Percentiles rank a stretch among this genome's conserved stretches.
Conservation (phyloP, 345 rosid species). For the Arabidopsis arenosa region DNA sequence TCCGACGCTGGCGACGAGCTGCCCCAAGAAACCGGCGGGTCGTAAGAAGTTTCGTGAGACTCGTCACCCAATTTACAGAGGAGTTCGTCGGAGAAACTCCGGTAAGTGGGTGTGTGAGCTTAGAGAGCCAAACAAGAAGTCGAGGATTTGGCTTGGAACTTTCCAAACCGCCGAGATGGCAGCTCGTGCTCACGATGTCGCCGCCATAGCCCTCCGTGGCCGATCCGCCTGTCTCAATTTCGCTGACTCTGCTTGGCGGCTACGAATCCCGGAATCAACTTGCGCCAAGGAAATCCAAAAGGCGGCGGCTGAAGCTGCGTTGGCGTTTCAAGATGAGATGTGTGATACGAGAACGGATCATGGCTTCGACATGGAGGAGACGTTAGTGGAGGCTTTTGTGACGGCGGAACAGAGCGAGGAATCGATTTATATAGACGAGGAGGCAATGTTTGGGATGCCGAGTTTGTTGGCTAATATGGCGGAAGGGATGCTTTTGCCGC, state of each 20-base stretch:
- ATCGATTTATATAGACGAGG: conserved; percentile 47
- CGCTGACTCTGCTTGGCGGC: conserved; percentile 82
- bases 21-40: conserved; percentile 78
- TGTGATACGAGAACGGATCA: conserved; percentile 23
- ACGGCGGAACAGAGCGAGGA: background rate
- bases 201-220: conserved; percentile 74
- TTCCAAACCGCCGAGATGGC: conserved; percentile 77
- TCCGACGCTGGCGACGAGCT: conserved; percentile 58
- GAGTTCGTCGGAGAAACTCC: conserved; percentile 50
- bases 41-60: conserved; percentile 88
- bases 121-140: conserved; percentile 78
- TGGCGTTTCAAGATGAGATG: conserved; percentile 30
- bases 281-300: conserved; percentile 68
- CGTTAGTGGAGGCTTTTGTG: background rate
- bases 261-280: conserved; percentile 62
- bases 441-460: conserved; percentile 67
- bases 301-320: conserved; percentile 38
- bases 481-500: conserved; percentile 67
- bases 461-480: conserved; percentile 68
- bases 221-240: conserved; percentile 77
- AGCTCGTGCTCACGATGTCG: conserved; percentile 94
- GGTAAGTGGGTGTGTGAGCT: conserved; percentile 93
- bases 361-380: conserved; percentile 14
- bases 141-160: conserved; percentile 90
- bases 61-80: conserved; percentile 60